Evolutionary conservation across 177 flowering plant genomes (phyloP).

Genomic region (Vitis hybrid): DNA sequence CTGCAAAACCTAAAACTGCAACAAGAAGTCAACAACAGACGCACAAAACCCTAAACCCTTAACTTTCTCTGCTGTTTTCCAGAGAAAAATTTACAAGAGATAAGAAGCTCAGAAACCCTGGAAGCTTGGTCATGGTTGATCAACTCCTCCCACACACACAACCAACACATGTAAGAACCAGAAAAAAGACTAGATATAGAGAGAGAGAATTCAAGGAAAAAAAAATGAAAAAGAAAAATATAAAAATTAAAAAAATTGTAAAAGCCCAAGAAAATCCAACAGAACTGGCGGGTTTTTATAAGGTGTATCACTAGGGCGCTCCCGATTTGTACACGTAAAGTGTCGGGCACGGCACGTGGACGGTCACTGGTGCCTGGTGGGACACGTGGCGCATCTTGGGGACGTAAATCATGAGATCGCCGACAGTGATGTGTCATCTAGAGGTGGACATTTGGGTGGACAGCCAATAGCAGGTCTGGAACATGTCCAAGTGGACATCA

Average conservation of each 20-base stretch:
- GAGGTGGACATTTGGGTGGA: background rate
- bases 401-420: background rate
- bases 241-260: no score
- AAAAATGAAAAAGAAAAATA: background rate
- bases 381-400: constrained; percentile 24
- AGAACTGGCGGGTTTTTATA: background rate
- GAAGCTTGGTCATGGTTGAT: constrained; percentile 28
- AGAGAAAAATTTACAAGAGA: constrained; percentile 16
- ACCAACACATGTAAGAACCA: constrained; percentile 7
- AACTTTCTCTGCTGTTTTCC: background rate
- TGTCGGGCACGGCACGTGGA: constrained; percentile 7
- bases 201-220: background rate
- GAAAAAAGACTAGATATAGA: background rate
- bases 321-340: background rate
- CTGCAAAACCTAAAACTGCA: background rate
- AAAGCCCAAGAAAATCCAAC: no score
- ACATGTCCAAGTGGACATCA: constrained; percentile 38
- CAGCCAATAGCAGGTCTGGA: constrained; percentile 31
- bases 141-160: background rate
- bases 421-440: constrained; percentile 22
- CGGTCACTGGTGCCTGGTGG: background rate
- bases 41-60: background rate
- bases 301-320: background rate
- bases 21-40: background rate
- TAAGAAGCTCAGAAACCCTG: constrained; percentile 26